These are phyloP conservation scores for Colletotrichum tanaceti DNA, from an alignment of 2,329 filamentous ascomycete species.

Conservation along the genomic window DNA sequence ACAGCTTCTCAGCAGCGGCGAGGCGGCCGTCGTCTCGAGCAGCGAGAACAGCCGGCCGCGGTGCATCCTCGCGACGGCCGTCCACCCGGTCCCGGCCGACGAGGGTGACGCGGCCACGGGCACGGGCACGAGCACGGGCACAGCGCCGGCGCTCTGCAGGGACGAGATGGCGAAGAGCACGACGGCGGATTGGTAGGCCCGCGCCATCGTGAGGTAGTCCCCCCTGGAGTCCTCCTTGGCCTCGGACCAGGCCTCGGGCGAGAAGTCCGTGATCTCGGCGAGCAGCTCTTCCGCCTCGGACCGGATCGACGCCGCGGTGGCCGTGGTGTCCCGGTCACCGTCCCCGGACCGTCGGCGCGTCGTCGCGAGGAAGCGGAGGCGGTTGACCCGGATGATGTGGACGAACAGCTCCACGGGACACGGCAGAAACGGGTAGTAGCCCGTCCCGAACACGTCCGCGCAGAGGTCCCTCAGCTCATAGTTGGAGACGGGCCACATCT, in stretches of 20 bases:
- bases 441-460: slow-evolving; percentile 43
- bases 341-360: background rate
- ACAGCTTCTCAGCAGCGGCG: slow-evolving; percentile 4
- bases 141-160: slow-evolving; percentile 48
- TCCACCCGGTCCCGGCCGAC: slow-evolving; percentile 36
- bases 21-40: slow-evolving; percentile 36
- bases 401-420: slow-evolving; percentile 49
- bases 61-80: slow-evolving; percentile 27
- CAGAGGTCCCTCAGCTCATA: slow-evolving; percentile 46
- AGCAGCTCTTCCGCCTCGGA: slow-evolving; percentile 21
- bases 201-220: slow-evolving; percentile 41
- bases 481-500: slow-evolving; percentile 42
- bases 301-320: slow-evolving; percentile 30
- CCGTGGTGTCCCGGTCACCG: slow-evolving; percentile 2
- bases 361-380: slow-evolving; percentile 49
- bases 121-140: too few species aligned
- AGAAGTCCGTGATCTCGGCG: slow-evolving; percentile 46
- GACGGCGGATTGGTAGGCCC: slow-evolving; percentile 47
- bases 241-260: slow-evolving; percentile 47
- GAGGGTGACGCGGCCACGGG: too few species aligned
- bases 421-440: slow-evolving; percentile 45
- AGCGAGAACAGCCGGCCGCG: slow-evolving; percentile 38
- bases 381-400: slow-evolving; percentile 51
- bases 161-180: slow-evolving; percentile 52
- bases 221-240: slow-evolving; percentile 11